These are phyloP conservation scores for Phialocephala sp. DNA, from an alignment of 2,329 filamentous ascomycete genomes.

Conservation along the genomic window DNA sequence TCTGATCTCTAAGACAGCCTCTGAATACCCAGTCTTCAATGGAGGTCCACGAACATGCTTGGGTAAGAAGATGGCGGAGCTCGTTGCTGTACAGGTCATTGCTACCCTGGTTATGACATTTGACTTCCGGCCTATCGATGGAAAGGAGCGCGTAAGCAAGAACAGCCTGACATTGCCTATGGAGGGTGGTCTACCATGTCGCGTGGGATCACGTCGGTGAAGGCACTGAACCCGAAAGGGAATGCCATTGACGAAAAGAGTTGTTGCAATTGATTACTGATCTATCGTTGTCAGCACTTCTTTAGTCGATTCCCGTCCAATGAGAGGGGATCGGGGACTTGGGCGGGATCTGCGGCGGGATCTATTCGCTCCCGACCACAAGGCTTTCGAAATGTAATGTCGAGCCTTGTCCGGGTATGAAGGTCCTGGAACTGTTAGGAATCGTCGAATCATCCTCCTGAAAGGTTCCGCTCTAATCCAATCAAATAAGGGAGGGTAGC, in stretches of 20 bases:
- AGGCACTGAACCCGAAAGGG: not conserved
- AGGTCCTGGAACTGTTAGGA: not conserved
- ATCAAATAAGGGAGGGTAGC: not conserved
- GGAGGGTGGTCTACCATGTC: constrained; percentile 61
- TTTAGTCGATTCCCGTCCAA: not conserved
- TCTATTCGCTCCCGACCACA: not conserved
- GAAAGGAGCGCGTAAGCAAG: constrained; percentile 57
- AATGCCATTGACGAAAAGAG: not conserved
- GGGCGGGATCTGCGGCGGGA: not conserved
- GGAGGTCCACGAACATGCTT: constrained; percentile 65
- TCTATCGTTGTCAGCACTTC: not conserved
- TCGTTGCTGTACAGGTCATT: constrained; percentile 62
- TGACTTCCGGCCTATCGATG: constrained; percentile 53
- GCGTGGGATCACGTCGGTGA: constrained; percentile 25
- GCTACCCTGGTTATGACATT: constrained; percentile 55
- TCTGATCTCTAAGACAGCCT: constrained; percentile 52
- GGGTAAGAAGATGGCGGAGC: constrained; percentile 69
- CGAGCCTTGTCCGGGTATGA: not conserved
- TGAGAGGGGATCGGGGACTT: not conserved
- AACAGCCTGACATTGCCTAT: constrained; percentile 69
- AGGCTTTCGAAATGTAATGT: not conserved
- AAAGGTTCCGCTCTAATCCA: not conserved
- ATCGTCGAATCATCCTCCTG: not conserved
- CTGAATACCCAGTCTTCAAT: constrained; percentile 69
- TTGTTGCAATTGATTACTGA: constrained; percentile 4